Evolutionary conservation across 495 filamentous ascomycete species (phyloP).

Genomic region (Usnea hakonensis): DNA sequence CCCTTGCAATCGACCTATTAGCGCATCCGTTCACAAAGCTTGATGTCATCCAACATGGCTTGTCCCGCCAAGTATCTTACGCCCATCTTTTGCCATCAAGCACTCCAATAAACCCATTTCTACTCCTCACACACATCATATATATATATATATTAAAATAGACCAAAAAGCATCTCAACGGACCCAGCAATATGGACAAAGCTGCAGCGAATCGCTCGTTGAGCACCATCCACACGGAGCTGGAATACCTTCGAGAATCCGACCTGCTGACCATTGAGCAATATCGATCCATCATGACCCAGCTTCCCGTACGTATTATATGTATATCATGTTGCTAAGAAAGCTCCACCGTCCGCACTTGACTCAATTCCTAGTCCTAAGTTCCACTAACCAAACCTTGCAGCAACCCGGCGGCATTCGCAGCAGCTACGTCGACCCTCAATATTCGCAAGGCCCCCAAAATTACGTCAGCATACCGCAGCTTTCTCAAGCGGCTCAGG

Average conservation of each 20-base stretch:
- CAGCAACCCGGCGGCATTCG: slow-evolving; percentile 26
- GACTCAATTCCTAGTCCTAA: not conserved
- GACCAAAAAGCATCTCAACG: not conserved
- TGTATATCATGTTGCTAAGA: not conserved
- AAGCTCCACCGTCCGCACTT: not conserved
- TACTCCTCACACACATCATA: not conserved
- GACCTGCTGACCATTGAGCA: slow-evolving; percentile 25
- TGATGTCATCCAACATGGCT: not conserved
- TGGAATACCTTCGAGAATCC: slow-evolving; percentile 30
- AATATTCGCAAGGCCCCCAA: slow-evolving; percentile 17
- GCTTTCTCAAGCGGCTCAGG: slow-evolving; percentile 27
- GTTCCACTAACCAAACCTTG: not conserved
- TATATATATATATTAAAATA: not conserved
- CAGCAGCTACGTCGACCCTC: slow-evolving; percentile 26
- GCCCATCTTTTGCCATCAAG: not conserved
- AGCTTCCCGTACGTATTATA: slow-evolving; percentile 25
- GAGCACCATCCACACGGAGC: slow-evolving; percentile 30
- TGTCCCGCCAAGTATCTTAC: not conserved
- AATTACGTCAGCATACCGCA: slow-evolving; percentile 24
- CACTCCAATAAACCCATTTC: no score
- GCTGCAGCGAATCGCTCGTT: slow-evolving; percentile 30
- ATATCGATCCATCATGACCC: slow-evolving; percentile 30
- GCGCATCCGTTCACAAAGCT: not conserved
- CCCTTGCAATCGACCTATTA: not conserved
- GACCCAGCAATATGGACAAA: slow-evolving; percentile 23